Evolutionary conservation across 345 rosid species (phyloP).

Genomic region (Viola odorata): DNA sequence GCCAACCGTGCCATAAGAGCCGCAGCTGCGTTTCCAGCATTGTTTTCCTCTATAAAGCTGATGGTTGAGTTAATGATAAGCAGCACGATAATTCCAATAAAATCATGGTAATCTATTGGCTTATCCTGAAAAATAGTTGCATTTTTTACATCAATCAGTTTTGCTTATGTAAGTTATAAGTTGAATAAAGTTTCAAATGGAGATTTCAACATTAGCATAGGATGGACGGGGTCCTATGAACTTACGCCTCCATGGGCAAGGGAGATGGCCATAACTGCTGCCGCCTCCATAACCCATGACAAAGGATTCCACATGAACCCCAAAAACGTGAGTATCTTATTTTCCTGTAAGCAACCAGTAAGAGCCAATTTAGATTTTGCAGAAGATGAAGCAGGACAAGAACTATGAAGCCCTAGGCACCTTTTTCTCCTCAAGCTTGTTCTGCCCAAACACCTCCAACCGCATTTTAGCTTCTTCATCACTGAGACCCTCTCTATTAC

Average conservation of each 20-base stretch:
- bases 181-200: neutral
- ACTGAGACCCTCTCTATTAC: conserved; percentile 42
- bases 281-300: conserved; percentile 61
- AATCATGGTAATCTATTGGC: conserved; percentile 41
- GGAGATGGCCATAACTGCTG: conserved; percentile 51
- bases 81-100: conserved; percentile 36
- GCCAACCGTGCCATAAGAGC: conserved; percentile 58
- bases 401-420: conserved; percentile 8
- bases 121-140: conserved; percentile 25
- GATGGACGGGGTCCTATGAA: neutral
- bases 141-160: neutral
- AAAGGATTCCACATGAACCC: conserved; percentile 69
- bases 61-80: conserved; percentile 51
- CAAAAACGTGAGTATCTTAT: conserved; percentile 47
- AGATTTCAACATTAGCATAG: conserved; percentile 1
- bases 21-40: conserved; percentile 58
- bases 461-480: conserved; percentile 38
- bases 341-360: conserved; percentile 32
- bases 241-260: conserved; percentile 51
- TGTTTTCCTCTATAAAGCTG: conserved; percentile 54
- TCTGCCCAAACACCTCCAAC: conserved; percentile 46
- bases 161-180: neutral
- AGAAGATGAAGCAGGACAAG: neutral
- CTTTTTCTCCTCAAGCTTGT: conserved; percentile 62
- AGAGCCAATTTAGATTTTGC: neutral